Conservation (phyloP, 495 filamentous ascomycete species). For the Cenococcum geophilum region DNA sequence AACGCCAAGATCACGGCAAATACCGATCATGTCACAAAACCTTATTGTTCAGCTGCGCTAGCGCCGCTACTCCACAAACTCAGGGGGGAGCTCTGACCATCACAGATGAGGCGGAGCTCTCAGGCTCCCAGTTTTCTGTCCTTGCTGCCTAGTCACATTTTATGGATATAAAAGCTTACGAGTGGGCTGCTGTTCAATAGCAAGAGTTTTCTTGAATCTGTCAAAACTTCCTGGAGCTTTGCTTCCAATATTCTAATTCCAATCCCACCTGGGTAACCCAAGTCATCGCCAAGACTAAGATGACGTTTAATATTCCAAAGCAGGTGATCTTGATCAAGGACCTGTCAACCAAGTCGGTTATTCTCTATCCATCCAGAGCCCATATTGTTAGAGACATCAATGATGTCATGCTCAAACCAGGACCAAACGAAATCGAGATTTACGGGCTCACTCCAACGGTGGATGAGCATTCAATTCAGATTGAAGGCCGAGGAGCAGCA, state of each 20-base stretch:
- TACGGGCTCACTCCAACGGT: constrained; percentile 57
- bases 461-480: constrained; percentile 63
- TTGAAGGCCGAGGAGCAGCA: constrained; percentile 58
- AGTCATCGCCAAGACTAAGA: background rate
- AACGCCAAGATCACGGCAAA: background rate
- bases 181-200: background rate
- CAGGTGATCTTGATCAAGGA: constrained; percentile 44
- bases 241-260: background rate
- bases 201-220: background rate
- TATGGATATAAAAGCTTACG: background rate
- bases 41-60: background rate
- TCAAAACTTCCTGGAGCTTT: background rate
- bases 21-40: background rate
- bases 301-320: constrained; percentile 13
- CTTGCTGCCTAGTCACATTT: background rate
- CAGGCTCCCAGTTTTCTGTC: background rate
- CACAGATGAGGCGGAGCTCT: background rate
- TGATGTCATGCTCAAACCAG: constrained; percentile 52
- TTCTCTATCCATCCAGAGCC: constrained; percentile 55
- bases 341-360: constrained; percentile 55
- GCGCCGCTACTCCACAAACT: background rate
- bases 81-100: background rate
- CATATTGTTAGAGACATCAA: constrained; percentile 60
- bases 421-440: constrained; percentile 59
- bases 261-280: background rate